These are phyloP conservation scores for Talinum fruticosum DNA, from an alignment of 148 eudicot species.

Conservation along the genomic window DNA sequence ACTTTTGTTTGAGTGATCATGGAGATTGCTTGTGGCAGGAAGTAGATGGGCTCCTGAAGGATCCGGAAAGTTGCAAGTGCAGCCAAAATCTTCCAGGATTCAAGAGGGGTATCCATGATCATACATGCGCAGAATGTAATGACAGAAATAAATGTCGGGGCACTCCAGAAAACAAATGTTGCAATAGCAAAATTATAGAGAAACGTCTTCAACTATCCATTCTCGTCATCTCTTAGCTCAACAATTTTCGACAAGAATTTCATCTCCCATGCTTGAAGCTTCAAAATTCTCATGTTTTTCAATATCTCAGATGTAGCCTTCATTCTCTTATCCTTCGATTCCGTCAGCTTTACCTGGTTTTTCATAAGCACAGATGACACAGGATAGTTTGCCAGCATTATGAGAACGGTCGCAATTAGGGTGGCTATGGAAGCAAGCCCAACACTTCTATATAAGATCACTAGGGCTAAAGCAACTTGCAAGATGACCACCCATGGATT, in stretches of 20 bases:
- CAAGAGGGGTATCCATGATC: conserved; percentile 47
- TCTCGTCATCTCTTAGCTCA: conserved; percentile 36
- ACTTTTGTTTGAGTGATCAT: conserved; percentile 54
- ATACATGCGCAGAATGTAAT: conserved; percentile 44
- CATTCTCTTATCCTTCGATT: conserved; percentile 50
- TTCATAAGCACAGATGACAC: conserved; percentile 37
- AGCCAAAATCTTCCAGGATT: conserved; percentile 47
- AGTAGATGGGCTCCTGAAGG: conserved; percentile 38
- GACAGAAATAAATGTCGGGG: conserved; percentile 49
- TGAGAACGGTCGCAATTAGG: conserved; percentile 38
- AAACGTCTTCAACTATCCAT: conserved; percentile 43
- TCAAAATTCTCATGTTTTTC: conserved; percentile 52
- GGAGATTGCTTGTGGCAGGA: conserved; percentile 43
- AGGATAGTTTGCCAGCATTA: conserved; percentile 52
- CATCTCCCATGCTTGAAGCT: conserved; percentile 64
- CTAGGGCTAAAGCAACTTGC: conserved; percentile 50
- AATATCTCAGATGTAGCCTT: conserved; percentile 48
- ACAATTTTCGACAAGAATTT: conserved; percentile 48
- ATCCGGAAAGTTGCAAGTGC: conserved; percentile 45
- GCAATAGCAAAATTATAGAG: conserved; percentile 33
- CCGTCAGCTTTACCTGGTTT: conserved; percentile 40
- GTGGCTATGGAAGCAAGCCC: conserved; percentile 64
- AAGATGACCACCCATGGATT: conserved; percentile 59
- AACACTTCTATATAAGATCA: conserved; percentile 44
- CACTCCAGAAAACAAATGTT: conserved; percentile 46